Evolutionary conservation across 345 rosid genomes (phyloP), one percentile per base, ranked within the genome.

Genomic region (Camelina neglecta): DNA sequence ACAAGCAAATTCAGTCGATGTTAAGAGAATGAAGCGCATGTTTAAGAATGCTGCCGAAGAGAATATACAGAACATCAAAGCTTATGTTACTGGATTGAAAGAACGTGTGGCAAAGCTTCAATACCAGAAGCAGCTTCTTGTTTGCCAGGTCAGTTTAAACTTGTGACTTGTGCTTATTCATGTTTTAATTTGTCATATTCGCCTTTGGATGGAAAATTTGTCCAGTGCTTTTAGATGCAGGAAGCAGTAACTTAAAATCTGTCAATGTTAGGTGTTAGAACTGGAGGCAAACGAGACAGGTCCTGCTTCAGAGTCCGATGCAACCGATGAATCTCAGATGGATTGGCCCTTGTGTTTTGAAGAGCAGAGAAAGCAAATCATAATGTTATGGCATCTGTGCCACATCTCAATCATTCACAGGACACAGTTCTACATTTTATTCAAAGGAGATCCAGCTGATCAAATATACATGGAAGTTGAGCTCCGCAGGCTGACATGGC

Each of bases 341-440:
- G 83, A 93, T 35, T 89, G 95, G 97, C 83, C 83, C 12, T 63
- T 86, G 71, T 47, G 83, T 51, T 94, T 92, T 57, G 95, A 94
- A 80, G 93, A 92, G 54, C 92, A 94, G 74, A 90, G 87, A 80
- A 90, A 81, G 85, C 95, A 92, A 67, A 92, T 94, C 31, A 75
- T 94, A 72, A 94, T 94, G 98, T 75, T 94, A 74, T 94, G 98
- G 98, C 97, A 94, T 77, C 75, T 94, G 59, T 94, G 98, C 83
- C 98, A 94, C 75, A 95, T 90, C 63, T 89, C 98, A 18, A 79
- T 92, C n/a, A 75, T 94, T 24, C 98, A 92, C 71, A 89, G 96
- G 31, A 92, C 97, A 29, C 97, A 92, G 36, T 94, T 94, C 72
- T 94, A 85, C 78, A 77, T 89, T 86, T 45, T 94, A 42, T 94